These are phyloP conservation scores for Chlorella sp. DNA, from an alignment of 139 green algal species.

Conservation along the genomic window DNA sequence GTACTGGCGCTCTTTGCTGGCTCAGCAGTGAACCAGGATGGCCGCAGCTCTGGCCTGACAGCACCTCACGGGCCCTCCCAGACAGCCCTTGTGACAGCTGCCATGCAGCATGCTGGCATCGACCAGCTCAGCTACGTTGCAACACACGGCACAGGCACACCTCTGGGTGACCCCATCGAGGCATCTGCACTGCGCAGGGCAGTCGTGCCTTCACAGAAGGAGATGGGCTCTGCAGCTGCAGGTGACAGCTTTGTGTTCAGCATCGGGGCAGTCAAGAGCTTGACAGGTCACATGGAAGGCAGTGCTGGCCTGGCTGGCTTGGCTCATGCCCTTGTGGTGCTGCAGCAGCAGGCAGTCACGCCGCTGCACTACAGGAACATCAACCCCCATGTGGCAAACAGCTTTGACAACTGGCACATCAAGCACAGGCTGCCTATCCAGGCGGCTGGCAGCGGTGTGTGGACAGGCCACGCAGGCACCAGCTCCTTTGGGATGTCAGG, in stretches of 20 bases:
- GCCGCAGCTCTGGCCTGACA: slow-evolving; percentile 75
- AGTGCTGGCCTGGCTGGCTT: slow-evolving; percentile 69
- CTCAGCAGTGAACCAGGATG: slow-evolving; percentile 84
- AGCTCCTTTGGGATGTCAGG: no score
- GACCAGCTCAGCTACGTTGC: slow-evolving; percentile 40
- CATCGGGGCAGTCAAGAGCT: no score
- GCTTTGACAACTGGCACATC: no score
- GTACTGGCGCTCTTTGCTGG: slow-evolving; percentile 44
- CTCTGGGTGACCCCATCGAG: slow-evolving; percentile 33
- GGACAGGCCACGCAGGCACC: no score
- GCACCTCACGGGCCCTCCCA: slow-evolving; percentile 77
- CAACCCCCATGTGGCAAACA: slow-evolving; percentile 64
- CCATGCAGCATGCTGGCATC: slow-evolving; percentile 29
- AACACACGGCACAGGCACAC: slow-evolving; percentile 82
- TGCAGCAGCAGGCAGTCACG: slow-evolving; percentile 22
- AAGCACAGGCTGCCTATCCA: no score
- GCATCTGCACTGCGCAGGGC: neutral
- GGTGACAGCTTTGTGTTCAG: no score
- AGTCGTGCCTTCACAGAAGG: no score
- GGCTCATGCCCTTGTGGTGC: slow-evolving; percentile 16
- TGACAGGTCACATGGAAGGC: slow-evolving; percentile 70
- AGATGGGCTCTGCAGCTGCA: no score
- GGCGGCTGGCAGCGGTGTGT: no score
- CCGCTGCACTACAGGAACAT: slow-evolving; percentile 54
- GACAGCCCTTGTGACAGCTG: slow-evolving; percentile 46